Percentiles rank a stretch among this genome's conserved stretches.
phyloP scores from a whole-genome alignment of 2,329 filamentous ascomycete genomes.

The Xylariaceae sp. region DNA sequence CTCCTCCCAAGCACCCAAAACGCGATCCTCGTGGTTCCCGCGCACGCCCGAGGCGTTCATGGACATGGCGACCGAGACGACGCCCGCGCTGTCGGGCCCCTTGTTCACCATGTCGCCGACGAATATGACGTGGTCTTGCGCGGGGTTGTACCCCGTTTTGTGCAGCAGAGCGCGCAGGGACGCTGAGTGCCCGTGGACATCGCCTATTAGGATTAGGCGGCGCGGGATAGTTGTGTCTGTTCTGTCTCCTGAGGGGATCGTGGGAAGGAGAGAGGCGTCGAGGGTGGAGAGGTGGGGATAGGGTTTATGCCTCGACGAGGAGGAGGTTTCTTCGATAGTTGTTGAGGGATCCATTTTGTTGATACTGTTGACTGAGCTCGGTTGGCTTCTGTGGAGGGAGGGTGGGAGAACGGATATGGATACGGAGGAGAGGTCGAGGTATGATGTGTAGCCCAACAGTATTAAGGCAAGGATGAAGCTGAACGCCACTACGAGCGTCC shows the following conservation, averaged over 20 bases:
- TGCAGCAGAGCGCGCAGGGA: slow-evolving; percentile 63
- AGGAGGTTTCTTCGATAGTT: too few relatives aligned
- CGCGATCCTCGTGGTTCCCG: slow-evolving; percentile 87
- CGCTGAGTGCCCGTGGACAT: slow-evolving; percentile 83
- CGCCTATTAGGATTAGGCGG: slow-evolving; percentile 77
- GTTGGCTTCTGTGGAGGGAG: too few relatives aligned
- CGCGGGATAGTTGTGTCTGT: slow-evolving; percentile 40
- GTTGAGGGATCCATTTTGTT: too few relatives aligned
- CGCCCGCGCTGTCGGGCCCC: slow-evolving; percentile 75
- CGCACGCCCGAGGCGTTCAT: slow-evolving; percentile 77
- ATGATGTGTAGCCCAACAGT: too few relatives aligned
- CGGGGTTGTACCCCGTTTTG: slow-evolving; percentile 55
- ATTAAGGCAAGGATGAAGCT: too few relatives aligned
- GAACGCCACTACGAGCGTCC: too few relatives aligned
- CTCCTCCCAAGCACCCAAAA: slow-evolving; percentile 62
- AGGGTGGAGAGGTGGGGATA: slow-evolving; percentile 18
- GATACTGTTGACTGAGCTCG: too few relatives aligned
- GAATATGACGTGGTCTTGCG: slow-evolving; percentile 71
- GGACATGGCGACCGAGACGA: slow-evolving; percentile 70
- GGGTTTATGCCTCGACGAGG: slow-evolving; percentile 1
- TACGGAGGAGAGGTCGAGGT: too few relatives aligned
- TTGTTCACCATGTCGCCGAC: slow-evolving; percentile 80
- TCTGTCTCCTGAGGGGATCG: slow-evolving; percentile 23
- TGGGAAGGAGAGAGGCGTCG: slow-evolving; percentile 29
- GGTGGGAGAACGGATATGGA: too few relatives aligned